Base-by-base conservation (phyloP, 305 asterid genomes). In the Plantago coronopus region DNA sequence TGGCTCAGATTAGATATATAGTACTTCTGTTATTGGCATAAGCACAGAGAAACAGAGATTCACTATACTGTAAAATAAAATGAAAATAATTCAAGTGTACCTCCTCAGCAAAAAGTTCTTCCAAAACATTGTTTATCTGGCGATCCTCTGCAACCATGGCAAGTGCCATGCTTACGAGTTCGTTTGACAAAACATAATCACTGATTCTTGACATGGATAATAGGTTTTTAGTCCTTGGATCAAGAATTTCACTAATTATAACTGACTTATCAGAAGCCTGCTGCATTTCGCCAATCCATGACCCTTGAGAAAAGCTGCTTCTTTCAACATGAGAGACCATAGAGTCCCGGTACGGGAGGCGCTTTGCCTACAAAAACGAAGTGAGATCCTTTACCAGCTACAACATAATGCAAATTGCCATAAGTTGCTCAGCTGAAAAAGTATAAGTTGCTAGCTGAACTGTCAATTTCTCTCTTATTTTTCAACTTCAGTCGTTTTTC, bases 91-190 rank as follows among this genome's bases (percentile, higher is more conserved):
- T 0, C 1, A 50, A 50, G 40, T 16, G 11, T 77, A 88, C 97
- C 95, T 89, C 94, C 77, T 89, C 97, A 31, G 97, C 97, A 25
- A 89, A 89, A 70, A 87, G 94, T 78, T 89, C 97, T 72, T 89
- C 97, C 59, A 89, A 64, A 25, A 89, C 93, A 66, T 84, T 79
- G 49, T 89, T 89, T 67, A 89, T 89, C 81, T 87, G 97, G 67
- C 95, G 89, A 74, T 89, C 97, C 71, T 89, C 97, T 44, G 97
- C 89, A 60, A 89, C 97, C 97, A 89, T 89, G 63, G 97, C 97
- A 50, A 89, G 71, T 46, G 97, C 97, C 97, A 89, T 89, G 81
- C 95, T 87, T 61, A 89, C 95, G 37, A 89, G 97, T 76, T 89
- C 97, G 69, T 89, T 89, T 57, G 97, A 89, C 67, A 89, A 63